These are phyloP conservation scores for Porpolomopsis calyptriformis DNA, from an alignment of 768 basidiomycete species.

Conservation along the genomic window DNA sequence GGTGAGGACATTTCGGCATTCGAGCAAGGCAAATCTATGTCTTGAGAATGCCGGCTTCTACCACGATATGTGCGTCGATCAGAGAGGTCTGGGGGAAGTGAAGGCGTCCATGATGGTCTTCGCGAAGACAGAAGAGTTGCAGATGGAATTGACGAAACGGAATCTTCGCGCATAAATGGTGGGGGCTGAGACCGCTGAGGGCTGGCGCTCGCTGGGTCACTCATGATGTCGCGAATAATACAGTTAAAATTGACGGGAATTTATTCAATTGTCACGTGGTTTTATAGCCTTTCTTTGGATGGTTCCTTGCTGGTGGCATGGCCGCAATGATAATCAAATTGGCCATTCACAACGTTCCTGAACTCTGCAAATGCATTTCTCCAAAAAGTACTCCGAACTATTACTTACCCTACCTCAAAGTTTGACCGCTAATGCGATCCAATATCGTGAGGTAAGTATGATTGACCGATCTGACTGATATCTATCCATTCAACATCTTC, in stretches of 20 bases:
- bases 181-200: no score
- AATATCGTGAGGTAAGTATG: conserved; percentile 64
- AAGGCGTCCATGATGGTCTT: neutral
- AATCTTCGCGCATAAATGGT: no score
- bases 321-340: no score
- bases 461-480: conserved; percentile 1
- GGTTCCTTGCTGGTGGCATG: no score
- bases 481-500: neutral
- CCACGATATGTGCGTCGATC: neutral
- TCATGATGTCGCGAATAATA: no score
- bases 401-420: conserved; percentile 64
- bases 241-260: no score
- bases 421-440: conserved; percentile 65
- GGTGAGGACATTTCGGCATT: conserved; percentile 23
- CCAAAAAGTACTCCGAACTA: conserved; percentile 56
- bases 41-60: neutral
- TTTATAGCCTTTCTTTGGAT: no score
- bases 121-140: neutral
- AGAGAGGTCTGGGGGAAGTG: neutral
- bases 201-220: no score
- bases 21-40: no score
- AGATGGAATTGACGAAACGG: no score
- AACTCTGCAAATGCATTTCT: conserved; percentile 52
- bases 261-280: no score
- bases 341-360: neutral